A percentile compares a stretch with the other conserved stretches of the same genome.
These are phyloP conservation scores for Stemphylium beticola DNA, from an alignment of 2,329 filamentous ascomycete species.

Conservation along the genomic window DNA sequence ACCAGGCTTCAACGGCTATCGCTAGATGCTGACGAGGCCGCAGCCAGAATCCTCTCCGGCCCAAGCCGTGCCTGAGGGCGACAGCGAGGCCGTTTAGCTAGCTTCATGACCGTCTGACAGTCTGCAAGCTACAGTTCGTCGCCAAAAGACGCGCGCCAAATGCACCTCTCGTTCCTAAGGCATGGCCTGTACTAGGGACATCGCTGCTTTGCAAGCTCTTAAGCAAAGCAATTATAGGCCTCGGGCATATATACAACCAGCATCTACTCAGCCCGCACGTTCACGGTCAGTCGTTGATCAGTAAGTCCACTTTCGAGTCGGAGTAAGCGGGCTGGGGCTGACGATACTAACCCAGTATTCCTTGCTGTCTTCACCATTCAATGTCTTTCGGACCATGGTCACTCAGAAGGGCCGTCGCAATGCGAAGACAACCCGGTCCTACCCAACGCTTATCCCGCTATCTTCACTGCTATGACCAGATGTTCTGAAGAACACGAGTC, in stretches of 20 bases:
- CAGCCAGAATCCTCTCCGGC: background rate
- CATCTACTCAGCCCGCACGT: conserved; percentile 4
- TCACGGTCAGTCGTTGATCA: conserved; percentile 1
- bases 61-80: background rate
- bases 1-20: conserved; percentile 10
- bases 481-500: conserved; percentile 10
- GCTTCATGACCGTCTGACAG: background rate
- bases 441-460: conserved; percentile 1
- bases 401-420: background rate
- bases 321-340: background rate
- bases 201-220: conserved; percentile 24
- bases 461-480: conserved; percentile 14
- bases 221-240: conserved; percentile 23
- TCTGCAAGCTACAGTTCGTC: conserved; percentile 3
- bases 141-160: conserved; percentile 13
- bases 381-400: background rate
- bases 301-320: conserved; percentile 2
- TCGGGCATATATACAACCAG: conserved; percentile 17
- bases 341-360: conserved; percentile 2
- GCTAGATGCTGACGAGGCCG: background rate
- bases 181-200: conserved; percentile 15
- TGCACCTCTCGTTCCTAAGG: conserved; percentile 6
- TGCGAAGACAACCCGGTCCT: background rate
- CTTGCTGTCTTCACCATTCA: conserved; percentile 8
- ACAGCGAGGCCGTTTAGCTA: background rate